Evolutionary conservation across 176 grass and related monocot genomes (phyloP), one percentile per base, ranked within the genome.

Genomic region (Avena eriantha): DNA sequence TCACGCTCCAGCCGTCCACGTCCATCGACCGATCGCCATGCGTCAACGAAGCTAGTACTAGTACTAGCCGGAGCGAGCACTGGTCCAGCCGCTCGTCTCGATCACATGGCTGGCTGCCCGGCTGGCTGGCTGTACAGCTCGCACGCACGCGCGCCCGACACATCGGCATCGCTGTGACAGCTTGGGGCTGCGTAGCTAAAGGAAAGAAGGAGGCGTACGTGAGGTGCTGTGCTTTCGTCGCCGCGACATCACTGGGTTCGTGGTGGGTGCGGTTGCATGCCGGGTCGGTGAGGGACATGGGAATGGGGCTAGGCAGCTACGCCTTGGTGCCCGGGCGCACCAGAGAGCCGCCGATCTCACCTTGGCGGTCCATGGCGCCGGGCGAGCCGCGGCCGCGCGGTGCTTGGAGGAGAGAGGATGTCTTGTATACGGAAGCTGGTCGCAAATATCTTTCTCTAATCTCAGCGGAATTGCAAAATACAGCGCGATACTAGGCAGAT

Each of bases 221-320:
- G 19, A 26, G 24, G 24, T 22, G 3, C 17, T 18, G 12, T 60
- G 68, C 87, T 84, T 84, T 85, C 57, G 31, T 61, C 23, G 78
- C 50, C 29, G 61, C 78, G 78, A 59, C 70, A 39, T 77, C 77
- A 58, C 73, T 34, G 56, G 35, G 49, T 77, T 45, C 18, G 50
- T 77, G 80, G 63, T 69, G 87, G 75, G 47, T 79, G 56, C 22
- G 55, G 87, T 73, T 36, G 77, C 76, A 39, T 83, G 85, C 76
- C 81, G 61, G 87, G 91, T 85, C 77, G 77, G 77, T 76, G 86
- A 91, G 90, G 90, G 77, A 85, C 82, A 88, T 23, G 82, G 70
- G 33, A 66, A 35, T 26, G 45, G 73, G 51, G 18, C 43, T 41
- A 12, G 13, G 13, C 56, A 23, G 18, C 41, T 41, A 82, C 39